Evolutionary conservation across 2,329 filamentous ascomycete species (phyloP), one percentile per base, ranked within the genome.

Genomic region (Pyrenophora graminea): DNA sequence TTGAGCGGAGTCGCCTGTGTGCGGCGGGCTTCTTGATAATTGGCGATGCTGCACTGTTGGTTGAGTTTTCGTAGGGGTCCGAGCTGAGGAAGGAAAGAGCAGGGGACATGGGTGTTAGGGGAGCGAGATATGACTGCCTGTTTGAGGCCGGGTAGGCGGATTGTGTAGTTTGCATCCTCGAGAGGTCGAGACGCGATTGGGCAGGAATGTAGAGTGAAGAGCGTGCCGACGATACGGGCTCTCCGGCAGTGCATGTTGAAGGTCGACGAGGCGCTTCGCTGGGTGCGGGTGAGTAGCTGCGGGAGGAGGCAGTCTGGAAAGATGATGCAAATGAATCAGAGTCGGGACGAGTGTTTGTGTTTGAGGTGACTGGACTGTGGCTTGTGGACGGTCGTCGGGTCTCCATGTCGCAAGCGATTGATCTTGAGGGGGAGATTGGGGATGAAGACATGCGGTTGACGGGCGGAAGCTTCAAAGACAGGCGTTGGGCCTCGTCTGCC

Each of bases 31-130:
- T 64, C 50, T 72, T 64, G 58, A 68, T 67, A 41, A 70, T 67
- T 17, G 70, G 69, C 6, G 69, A 70, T 5, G 67, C 59, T 1
- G 67, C 62, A 34, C 56, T 62, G 9, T 59, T 63, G 13, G 55
- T 68, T 2, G 66, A 56, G 45, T 58, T 71, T 27, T 70, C 72
- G 53, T 70, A 74, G 7, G 72, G 72, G 42, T 74, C 72, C 7
- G 69, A 71, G 46, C 60, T 70, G 39, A 74, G 67, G 56, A 74
- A 74, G n/a, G 70, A 59, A 21, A 71, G 68, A 3, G 67, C 66
- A 7, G 69, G 66, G 1, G 71, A 64, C 15, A 48, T 39, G 18
- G 69, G 70, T 6, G 69, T 68, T 10, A 67, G 62, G 2, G 69
- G 64, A 6, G 56, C 41, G 34, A 61, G 53, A 21, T 63, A 56